Conservation (phyloP, 2,329 filamentous ascomycete species). For the Calonectria leucothoes region DNA sequence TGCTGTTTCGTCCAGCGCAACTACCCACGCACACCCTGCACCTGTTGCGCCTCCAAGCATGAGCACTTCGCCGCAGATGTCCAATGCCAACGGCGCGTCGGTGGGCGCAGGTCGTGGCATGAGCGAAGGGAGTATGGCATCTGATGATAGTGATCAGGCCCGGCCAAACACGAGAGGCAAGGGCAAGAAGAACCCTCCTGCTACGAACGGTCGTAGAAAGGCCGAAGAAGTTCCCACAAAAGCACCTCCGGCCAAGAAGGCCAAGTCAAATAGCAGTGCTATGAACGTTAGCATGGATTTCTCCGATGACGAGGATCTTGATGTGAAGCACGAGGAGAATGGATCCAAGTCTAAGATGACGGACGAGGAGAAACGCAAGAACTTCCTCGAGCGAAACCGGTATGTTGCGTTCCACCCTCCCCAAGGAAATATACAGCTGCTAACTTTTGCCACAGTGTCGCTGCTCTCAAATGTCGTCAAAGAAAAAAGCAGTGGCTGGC, state of each 20-base stretch:
- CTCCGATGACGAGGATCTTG: slow-evolving; percentile 67
- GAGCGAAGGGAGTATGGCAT: slow-evolving; percentile 78
- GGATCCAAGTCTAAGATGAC: slow-evolving; percentile 43
- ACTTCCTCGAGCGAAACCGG: slow-evolving; percentile 97
- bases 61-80: slow-evolving; percentile 64
- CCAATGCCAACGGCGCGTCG: slow-evolving; percentile 59
- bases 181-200: slow-evolving; percentile 72
- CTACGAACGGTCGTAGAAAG: slow-evolving; percentile 80
- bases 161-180: slow-evolving; percentile 75
- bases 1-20: slow-evolving; percentile 57
- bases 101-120: slow-evolving; percentile 63
- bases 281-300: slow-evolving; percentile 59
- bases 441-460: slow-evolving; percentile 71
- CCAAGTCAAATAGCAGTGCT: slow-evolving; percentile 59
- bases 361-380: slow-evolving; percentile 98
- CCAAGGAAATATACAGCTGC: slow-evolving; percentile 5
- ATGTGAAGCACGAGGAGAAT: slow-evolving; percentile 39
- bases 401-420: slow-evolving; percentile 57
- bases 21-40: slow-evolving; percentile 62
- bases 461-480: slow-evolving; percentile 95
- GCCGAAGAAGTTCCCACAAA: slow-evolving; percentile 75
- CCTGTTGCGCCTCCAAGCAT: slow-evolving; percentile 48
- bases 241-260: slow-evolving; percentile 75
- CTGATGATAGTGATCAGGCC: slow-evolving; percentile 78
- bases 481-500: slow-evolving; percentile 99